Conservation (phyloP, 768 basidiomycete genomes). For the Sporobolomyces pararoseus region DNA sequence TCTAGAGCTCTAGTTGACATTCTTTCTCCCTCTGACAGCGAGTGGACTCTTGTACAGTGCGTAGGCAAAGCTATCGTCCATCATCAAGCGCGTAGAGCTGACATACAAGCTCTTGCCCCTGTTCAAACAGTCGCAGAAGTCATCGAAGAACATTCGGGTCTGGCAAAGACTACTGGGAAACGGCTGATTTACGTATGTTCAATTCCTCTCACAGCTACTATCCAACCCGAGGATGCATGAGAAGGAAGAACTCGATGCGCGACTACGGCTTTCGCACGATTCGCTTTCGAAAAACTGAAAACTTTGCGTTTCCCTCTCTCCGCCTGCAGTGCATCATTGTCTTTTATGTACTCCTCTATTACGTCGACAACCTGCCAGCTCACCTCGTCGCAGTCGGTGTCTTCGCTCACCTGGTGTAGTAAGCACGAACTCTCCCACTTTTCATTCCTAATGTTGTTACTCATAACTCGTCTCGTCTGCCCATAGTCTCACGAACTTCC, state of each 20-base stretch:
- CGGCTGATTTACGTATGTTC: constrained; percentile 55
- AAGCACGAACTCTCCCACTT: constrained; percentile 48
- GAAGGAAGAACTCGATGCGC: too few species aligned
- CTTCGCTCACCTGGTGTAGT: constrained; percentile 77
- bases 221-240: too few species aligned
- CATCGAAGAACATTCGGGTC: constrained; percentile 84
- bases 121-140: constrained; percentile 56
- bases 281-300: neutral
- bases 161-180: constrained; percentile 77
- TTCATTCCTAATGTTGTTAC: neutral
- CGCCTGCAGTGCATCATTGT: constrained; percentile 64
- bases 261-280: neutral
- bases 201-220: neutral
- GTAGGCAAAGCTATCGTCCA: neutral
- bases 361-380: constrained; percentile 75
- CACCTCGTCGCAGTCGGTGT: constrained; percentile 73
- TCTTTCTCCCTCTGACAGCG: constrained; percentile 55
- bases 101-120: neutral
- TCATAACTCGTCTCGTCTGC: neutral
- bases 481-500: constrained; percentile 65
- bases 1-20: neutral
- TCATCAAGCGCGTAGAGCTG: neutral
- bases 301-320: neutral
- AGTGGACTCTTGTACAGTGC: constrained; percentile 86
- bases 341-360: constrained; percentile 70